Evolutionary conservation across 2,329 filamentous ascomycete species (phyloP).

Genomic region (Metarhizium anisopliae): DNA sequence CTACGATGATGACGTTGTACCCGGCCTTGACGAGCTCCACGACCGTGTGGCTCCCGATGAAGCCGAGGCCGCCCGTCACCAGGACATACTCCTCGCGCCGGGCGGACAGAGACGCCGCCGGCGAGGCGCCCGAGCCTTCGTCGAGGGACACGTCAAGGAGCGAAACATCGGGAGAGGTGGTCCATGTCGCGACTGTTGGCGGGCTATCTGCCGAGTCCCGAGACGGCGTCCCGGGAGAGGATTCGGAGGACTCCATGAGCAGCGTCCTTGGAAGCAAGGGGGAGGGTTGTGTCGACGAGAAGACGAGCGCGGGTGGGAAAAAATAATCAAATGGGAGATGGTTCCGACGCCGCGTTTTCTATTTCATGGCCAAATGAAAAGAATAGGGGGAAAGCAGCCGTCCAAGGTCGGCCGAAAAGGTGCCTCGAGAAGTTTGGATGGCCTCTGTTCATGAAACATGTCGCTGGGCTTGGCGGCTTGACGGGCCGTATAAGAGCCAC

Average conservation of each 20-base stretch:
- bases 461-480: no score
- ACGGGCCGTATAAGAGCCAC: no score
- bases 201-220: background rate
- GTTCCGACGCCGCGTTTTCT: no score
- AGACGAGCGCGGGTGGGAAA: background rate
- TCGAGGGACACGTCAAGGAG: background rate
- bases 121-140: background rate
- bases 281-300: background rate
- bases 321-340: no score
- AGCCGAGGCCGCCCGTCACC: background rate
- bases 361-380: no score
- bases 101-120: background rate
- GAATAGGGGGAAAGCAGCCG: no score
- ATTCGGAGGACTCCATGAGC: background rate
- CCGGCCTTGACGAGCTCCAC: background rate
- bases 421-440: no score
- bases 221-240: background rate
- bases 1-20: background rate
- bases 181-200: background rate
- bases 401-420: no score
- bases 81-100: background rate
- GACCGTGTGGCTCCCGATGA: background rate
- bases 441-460: no score
- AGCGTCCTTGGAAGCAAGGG: background rate
- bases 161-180: background rate